Evolutionary conservation across 257 asterid species (phyloP).

Genomic region (Fraxinus excelsior): DNA sequence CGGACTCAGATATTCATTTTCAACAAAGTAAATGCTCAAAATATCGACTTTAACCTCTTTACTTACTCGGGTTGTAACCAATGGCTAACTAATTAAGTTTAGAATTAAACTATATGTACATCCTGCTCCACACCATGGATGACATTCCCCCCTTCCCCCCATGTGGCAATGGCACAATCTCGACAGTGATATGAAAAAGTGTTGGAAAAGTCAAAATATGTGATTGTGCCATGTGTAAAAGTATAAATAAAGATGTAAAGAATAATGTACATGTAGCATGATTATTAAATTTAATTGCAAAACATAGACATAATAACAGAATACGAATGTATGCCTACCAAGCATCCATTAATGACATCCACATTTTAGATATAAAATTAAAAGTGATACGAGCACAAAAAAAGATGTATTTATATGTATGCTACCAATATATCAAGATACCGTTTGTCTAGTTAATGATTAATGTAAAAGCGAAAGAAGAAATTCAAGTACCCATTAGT

Average conservation of each 20-base stretch:
- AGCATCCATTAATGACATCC: neutral
- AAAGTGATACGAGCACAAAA: neutral
- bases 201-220: too few species aligned
- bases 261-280: too few species aligned
- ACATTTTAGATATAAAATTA: neutral
- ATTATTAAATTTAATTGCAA: neutral
- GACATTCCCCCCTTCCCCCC: too few species aligned
- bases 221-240: too few species aligned
- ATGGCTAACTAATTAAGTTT: neutral
- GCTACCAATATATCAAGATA: neutral
- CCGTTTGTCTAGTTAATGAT: neutral
- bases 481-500: slow-evolving; percentile 67
- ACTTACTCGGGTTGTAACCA: neutral
- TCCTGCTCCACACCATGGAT: too few species aligned
- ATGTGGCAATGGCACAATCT: too few species aligned
- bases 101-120: too few species aligned
- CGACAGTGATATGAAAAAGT: too few species aligned
- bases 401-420: too few species aligned
- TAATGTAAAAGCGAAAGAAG: slow-evolving; percentile 15
- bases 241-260: too few species aligned
- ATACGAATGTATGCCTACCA: neutral
- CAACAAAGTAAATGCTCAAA: neutral
- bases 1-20: neutral
- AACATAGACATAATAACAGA: neutral
- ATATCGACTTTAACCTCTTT: neutral